These are phyloP conservation scores for Linderniella brevidens DNA, from an alignment of 257 asterid species.

Conservation along the genomic window DNA sequence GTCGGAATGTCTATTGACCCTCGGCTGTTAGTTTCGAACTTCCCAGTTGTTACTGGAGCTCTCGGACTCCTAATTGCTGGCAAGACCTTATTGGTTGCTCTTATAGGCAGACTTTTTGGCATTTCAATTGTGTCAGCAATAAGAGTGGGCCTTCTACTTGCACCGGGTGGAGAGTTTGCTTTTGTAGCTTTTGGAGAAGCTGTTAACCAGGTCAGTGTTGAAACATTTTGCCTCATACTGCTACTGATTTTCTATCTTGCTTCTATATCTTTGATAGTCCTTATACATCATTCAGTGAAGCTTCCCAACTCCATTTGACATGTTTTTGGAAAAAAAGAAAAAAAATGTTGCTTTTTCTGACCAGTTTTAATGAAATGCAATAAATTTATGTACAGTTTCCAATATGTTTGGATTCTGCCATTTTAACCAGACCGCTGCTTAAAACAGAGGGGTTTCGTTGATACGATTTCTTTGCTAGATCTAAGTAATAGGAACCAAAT, in stretches of 20 bases:
- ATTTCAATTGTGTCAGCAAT: constrained; percentile 75
- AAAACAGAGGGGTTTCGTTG: too few relatives aligned
- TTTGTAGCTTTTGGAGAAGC: constrained; percentile 99
- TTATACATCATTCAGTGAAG: not conserved
- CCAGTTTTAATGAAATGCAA: too few relatives aligned
- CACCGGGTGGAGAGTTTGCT: constrained; percentile 99
- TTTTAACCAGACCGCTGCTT: not conserved
- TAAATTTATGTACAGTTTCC: too few relatives aligned
- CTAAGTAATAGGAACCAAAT: too few relatives aligned
- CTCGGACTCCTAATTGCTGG: constrained; percentile 79
- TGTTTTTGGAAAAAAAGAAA: too few relatives aligned
- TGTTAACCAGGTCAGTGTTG: constrained; percentile 71
- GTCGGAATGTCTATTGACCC: constrained; percentile 99
- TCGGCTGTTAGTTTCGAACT: constrained; percentile 85
- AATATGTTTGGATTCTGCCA: not conserved
- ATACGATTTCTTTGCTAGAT: too few relatives aligned
- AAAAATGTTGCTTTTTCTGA: too few relatives aligned
- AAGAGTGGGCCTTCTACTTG: constrained; percentile 96
- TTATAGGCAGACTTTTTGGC: constrained; percentile 77
- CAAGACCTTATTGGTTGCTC: constrained; percentile 75
- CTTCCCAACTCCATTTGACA: too few relatives aligned
- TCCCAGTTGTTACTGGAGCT: constrained; percentile 70
- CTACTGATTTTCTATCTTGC: constrained; percentile 3
- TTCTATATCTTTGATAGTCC: too few relatives aligned
- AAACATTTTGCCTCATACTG: constrained; percentile 6